Evolutionary conservation across 1,284 basidiomycete species (phyloP).

Genomic region (Trametes versicolor): DNA sequence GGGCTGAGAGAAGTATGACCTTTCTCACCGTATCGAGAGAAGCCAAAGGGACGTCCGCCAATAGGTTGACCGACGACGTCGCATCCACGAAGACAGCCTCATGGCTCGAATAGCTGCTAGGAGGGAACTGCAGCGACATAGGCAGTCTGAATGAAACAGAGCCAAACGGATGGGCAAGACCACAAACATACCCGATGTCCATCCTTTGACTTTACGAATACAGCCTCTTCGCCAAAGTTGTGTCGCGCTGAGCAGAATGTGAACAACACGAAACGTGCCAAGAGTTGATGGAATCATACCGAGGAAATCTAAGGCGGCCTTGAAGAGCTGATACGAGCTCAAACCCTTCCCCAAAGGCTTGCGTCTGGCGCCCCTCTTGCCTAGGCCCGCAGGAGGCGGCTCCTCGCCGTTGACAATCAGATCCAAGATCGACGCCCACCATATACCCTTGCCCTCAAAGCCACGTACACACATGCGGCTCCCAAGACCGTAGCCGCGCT

Average conservation of each 20-base stretch:
- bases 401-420: slow-evolving; percentile 80
- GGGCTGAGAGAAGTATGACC: not conserved
- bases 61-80: slow-evolving; percentile 81
- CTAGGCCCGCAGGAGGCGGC: slow-evolving; percentile 38
- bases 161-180: not conserved
- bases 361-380: slow-evolving; percentile 54
- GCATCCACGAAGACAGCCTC: slow-evolving; percentile 83
- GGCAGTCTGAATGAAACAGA: not conserved
- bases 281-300: slow-evolving; percentile 53
- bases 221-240: slow-evolving; percentile 69
- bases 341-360: slow-evolving; percentile 74
- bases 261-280: not conserved
- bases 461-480: slow-evolving; percentile 68
- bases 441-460: slow-evolving; percentile 72
- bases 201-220: slow-evolving; percentile 68
- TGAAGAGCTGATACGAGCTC: slow-evolving; percentile 90
- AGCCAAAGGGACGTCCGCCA: slow-evolving; percentile 79
- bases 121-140: slow-evolving; percentile 54
- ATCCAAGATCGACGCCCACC: slow-evolving; percentile 79
- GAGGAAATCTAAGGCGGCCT: slow-evolving; percentile 82
- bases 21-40: slow-evolving; percentile 73
- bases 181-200: slow-evolving; percentile 57
- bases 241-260: slow-evolving; percentile 64
- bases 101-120: slow-evolving; percentile 62
- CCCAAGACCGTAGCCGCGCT: slow-evolving; percentile 80